Evolutionary conservation across 139 green algal genomes (phyloP).

Genomic region (Limnomonas spitsbergensis): DNA sequence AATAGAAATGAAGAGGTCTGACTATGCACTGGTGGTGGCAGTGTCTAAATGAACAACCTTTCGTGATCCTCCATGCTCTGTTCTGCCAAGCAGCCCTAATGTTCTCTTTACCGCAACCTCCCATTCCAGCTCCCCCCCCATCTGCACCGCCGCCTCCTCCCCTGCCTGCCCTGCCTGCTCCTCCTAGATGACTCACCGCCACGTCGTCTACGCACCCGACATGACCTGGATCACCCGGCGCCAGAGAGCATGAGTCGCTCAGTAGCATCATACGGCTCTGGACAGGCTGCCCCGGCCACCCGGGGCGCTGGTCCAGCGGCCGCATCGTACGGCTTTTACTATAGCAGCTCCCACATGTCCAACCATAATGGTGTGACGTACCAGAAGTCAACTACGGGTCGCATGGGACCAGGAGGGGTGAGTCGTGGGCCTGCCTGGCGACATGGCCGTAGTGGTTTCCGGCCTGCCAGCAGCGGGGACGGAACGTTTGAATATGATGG

Average conservation of each 20-base stretch:
- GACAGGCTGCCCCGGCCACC: too few species aligned
- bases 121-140: too few species aligned
- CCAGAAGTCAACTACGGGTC: slow-evolving; percentile 24
- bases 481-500: too few species aligned
- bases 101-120: too few species aligned
- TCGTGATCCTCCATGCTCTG: too few species aligned
- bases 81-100: too few species aligned
- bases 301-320: neutral
- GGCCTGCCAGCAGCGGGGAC: too few species aligned
- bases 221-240: neutral
- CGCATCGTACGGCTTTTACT: slow-evolving; percentile 33
- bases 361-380: slow-evolving; percentile 34
- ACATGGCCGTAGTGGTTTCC: too few species aligned
- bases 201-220: neutral
- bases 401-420: slow-evolving; percentile 44
- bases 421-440: neutral
- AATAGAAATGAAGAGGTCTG: too few species aligned
- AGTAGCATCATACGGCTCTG: too few species aligned
- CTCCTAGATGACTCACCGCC: slow-evolving; percentile 26
- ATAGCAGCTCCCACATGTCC: slow-evolving; percentile 31
- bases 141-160: neutral
- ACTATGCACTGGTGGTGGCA: neutral
- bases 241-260: too few species aligned
- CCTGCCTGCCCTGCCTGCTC: slow-evolving; percentile 16
- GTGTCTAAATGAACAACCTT: neutral